These are phyloP conservation scores for Saccharum hybrid DNA, from an alignment of 202 grass and related monocot genomes.

Conservation along the genomic window DNA sequence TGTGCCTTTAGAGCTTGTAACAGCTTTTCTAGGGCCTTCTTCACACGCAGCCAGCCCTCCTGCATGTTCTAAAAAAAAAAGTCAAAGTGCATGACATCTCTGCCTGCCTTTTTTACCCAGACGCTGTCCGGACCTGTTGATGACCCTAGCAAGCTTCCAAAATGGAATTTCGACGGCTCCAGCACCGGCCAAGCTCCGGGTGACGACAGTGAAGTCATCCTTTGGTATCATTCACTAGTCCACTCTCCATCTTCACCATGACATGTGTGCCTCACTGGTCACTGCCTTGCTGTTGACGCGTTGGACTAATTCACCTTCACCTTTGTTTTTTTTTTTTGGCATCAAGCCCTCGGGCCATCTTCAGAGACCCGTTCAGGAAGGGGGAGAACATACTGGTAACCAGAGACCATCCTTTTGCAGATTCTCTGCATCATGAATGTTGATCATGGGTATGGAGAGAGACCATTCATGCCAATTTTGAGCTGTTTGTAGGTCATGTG, in stretches of 20 bases:
- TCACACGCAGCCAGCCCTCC: not conserved
- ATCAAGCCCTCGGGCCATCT: slow-evolving; percentile 79
- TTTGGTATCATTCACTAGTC: slow-evolving; percentile 50
- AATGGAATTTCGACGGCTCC: slow-evolving; percentile 95
- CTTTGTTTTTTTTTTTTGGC: not conserved
- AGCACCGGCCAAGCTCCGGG: slow-evolving; percentile 84
- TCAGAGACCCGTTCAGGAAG: slow-evolving; percentile 87
- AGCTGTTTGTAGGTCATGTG: slow-evolving; percentile 67
- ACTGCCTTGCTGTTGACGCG: not conserved
- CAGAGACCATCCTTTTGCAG: not conserved
- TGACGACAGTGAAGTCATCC: slow-evolving; percentile 87
- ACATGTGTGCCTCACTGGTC: slow-evolving; percentile 4
- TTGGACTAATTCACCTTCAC: slow-evolving; percentile 4
- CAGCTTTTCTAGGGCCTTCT: slow-evolving; percentile 10
- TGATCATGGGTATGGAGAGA: not conserved
- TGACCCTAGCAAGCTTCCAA: slow-evolving; percentile 79
- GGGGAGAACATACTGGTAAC: slow-evolving; percentile 82
- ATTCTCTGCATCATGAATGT: not conserved
- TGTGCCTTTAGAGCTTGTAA: not conserved
- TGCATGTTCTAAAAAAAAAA: not conserved
- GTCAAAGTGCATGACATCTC: not conserved
- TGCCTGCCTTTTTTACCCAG: slow-evolving; percentile 43
- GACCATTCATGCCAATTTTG: not conserved
- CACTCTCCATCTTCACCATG: slow-evolving; percentile 3
- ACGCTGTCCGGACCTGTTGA: slow-evolving; percentile 80